Conservation (phyloP, 2,329 filamentous ascomycete species). For the Aphanocladium album region DNA sequence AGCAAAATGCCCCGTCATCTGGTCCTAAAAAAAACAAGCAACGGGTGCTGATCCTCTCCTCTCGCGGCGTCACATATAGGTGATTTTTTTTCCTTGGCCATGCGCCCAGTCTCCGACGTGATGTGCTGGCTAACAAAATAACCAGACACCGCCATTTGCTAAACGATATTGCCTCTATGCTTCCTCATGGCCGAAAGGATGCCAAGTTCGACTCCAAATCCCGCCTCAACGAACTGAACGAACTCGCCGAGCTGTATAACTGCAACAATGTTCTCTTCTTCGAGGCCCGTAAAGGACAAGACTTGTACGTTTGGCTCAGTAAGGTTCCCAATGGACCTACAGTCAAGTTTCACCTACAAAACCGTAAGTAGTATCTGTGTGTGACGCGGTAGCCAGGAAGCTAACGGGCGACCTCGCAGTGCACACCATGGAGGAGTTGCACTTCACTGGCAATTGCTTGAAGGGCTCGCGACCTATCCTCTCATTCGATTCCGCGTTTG, state of each 20-base stretch:
- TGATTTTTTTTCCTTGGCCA: conserved; percentile 34
- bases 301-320: conserved; percentile 89
- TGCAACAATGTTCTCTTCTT: conserved; percentile 95
- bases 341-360: conserved; percentile 70
- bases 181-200: conserved; percentile 90
- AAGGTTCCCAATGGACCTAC: conserved; percentile 72
- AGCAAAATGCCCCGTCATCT: conserved; percentile 44
- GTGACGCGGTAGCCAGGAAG: no score
- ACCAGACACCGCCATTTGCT: conserved; percentile 85
- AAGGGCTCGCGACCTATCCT: conserved; percentile 89
- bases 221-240: conserved; percentile 76
- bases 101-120: background rate
- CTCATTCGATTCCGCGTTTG: conserved; percentile 86
- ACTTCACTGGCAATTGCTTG: conserved; percentile 94
- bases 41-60: conserved; percentile 84
- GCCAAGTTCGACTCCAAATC: conserved; percentile 96
- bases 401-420: conserved; percentile 44
- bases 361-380: conserved; percentile 46
- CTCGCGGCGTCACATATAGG: conserved; percentile 86
- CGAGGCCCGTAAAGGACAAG: conserved; percentile 89
- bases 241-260: conserved; percentile 72
- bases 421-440: conserved; percentile 94
- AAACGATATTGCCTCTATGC: conserved; percentile 79
- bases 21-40: conserved; percentile 60
- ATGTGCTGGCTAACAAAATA: conserved; percentile 8